Evolutionary conservation across 169 alveolate species (phyloP).

Genomic region (Plasmodium reichenowi): DNA sequence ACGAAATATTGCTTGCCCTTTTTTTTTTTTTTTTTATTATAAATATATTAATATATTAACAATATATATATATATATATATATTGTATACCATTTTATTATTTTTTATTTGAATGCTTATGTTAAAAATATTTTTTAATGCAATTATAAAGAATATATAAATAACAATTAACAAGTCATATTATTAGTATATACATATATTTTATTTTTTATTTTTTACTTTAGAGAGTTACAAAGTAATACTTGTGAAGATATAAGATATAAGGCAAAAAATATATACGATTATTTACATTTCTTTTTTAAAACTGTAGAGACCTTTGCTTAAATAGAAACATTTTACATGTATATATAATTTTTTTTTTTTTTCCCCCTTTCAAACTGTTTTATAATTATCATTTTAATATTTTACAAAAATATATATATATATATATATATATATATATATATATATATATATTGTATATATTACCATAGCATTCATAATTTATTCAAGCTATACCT

Average conservation of each 20-base stretch:
- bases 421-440: slow-evolving; percentile 8
- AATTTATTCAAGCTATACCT: background rate
- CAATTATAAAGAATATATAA: background rate
- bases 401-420: background rate
- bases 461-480: background rate
- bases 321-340: background rate
- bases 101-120: background rate
- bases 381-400: background rate
- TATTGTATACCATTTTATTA: background rate
- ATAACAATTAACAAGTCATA: background rate
- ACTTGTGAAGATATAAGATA: slow-evolving; percentile 68
- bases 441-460: slow-evolving; percentile 2
- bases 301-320: slow-evolving; percentile 69
- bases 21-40: background rate
- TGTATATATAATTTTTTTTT: background rate
- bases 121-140: background rate
- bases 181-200: too few species aligned
- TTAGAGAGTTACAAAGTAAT: slow-evolving; percentile 68
- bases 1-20: too few species aligned
- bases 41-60: background rate
- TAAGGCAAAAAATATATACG: slow-evolving; percentile 72
- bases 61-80: background rate
- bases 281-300: slow-evolving; percentile 74
- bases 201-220: background rate
- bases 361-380: background rate